Base-by-base conservation (phyloP, 2,329 filamentous ascomycete genomes). In the Cordyceps militaris region DNA sequence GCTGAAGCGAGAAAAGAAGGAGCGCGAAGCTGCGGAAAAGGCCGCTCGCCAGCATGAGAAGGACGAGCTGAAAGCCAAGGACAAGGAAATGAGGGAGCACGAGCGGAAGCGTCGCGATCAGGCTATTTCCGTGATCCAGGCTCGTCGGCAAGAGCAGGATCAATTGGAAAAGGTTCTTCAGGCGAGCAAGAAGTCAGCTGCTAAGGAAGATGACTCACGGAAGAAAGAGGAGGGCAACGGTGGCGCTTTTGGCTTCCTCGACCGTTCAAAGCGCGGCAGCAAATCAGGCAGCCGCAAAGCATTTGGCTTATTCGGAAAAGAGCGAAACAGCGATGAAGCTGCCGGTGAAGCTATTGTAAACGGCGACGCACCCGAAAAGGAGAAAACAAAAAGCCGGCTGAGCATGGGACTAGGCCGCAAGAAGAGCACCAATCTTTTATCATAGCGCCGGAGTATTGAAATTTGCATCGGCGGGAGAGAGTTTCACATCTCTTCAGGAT, bases 271-370 rank as follows among this genome's bases (percentile, higher is more conserved):
- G 63, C 80, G 86, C 56, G 84, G 84, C 10, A 90, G 86, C 70
- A 93, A 89, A 74, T 91, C 89, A 62, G 81, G 96, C 75, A 83
- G 88, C 50, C 83, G 86, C 61, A 90, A 87, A 71, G 88, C 88
- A 63, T 86, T 89, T 66, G 82, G 80, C 32, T 88, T 89, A 66
- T 73, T 86, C 38, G 76, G 79, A 64, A 83, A 82, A 61, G 79
- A 74, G 68, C 64, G 69, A 56, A 68, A 69, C 53, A 64, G 66
- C 44, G 68, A 73, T 43, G 61, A 64, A 38, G 57, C 51, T 56
- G 16, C 52, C 8, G 11, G 32, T 56, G 53, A 48, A 62, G 62
- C 51, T 8, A n/a, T 38, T n/a, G 23, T 38, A 40, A 70, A 66
- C 63, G 63, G 62, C 59, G 66, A 66, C 38, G 60, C 62, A 28